phyloP scores from a whole-genome alignment of 306 rosid species.

The Gleditsia sinensis region DNA sequence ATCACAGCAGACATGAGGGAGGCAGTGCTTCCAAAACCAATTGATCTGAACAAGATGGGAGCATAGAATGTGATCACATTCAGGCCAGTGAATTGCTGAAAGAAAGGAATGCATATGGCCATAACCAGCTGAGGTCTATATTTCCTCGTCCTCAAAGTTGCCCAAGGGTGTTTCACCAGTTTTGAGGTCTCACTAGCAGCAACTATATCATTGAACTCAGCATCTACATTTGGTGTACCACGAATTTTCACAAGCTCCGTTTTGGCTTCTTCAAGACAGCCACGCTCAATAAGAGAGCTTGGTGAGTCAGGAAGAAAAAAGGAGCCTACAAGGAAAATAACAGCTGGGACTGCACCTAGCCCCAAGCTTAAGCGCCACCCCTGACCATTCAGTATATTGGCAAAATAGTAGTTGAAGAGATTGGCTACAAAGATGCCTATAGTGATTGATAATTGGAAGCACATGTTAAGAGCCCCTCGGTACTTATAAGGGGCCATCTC shows the following conservation, averaged over 20 bases:
- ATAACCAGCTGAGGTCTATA: slow-evolving; percentile 72
- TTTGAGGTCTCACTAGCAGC: slow-evolving; percentile 61
- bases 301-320: slow-evolving; percentile 75
- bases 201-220: slow-evolving; percentile 58
- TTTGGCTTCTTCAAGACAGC: slow-evolving; percentile 45
- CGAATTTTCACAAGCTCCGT: slow-evolving; percentile 52
- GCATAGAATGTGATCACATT: slow-evolving; percentile 84
- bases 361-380: slow-evolving; percentile 89
- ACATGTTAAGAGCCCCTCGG: slow-evolving; percentile 69
- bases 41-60: slow-evolving; percentile 74
- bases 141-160: slow-evolving; percentile 43
- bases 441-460: slow-evolving; percentile 79
- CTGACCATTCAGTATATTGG: slow-evolving; percentile 55
- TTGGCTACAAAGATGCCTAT: slow-evolving; percentile 70
- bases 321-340: slow-evolving; percentile 59
- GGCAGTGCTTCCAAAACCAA: slow-evolving; percentile 70
- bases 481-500: slow-evolving; percentile 73
- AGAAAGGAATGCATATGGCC: slow-evolving; percentile 68
- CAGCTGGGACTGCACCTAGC: slow-evolving; percentile 70
- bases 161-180: slow-evolving; percentile 61
- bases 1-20: slow-evolving; percentile 71
- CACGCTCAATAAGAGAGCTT: slow-evolving; percentile 67
- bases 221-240: slow-evolving; percentile 52
- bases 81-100: slow-evolving; percentile 83
- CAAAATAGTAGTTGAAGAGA: slow-evolving; percentile 60